Percentiles rank a stretch among this genome's conserved stretches.
phyloP scores from a whole-genome alignment of 768 basidiomycete species.

The Cantharellus anzutake region DNA sequence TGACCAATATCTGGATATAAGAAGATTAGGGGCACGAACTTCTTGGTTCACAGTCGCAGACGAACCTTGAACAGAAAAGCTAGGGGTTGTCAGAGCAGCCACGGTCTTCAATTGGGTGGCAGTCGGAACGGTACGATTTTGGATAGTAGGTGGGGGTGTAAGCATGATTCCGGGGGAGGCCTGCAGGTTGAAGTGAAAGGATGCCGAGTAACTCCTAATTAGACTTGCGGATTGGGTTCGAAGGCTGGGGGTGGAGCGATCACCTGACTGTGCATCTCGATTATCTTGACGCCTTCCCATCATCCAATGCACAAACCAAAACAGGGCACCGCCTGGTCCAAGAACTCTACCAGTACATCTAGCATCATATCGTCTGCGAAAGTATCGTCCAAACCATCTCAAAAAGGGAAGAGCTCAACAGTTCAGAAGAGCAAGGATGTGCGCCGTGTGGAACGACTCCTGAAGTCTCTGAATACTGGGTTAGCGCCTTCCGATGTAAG shows the following conservation, averaged over 20 bases:
- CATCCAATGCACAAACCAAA: not conserved
- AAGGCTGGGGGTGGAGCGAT: no score
- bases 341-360: not conserved
- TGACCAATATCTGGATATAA: not conserved
- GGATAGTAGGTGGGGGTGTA: not conserved
- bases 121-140: not conserved
- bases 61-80: no score
- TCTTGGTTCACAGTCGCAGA: no score
- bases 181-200: no score
- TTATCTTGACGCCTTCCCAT: not conserved
- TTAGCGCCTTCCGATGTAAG: not conserved
- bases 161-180: not conserved
- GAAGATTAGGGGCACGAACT: not conserved
- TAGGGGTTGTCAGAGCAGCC: no score
- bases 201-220: no score
- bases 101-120: no score
- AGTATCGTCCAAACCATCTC: not conserved
- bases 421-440: not conserved
- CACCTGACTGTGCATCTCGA: no score
- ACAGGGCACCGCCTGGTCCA: not conserved
- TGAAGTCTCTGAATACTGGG: not conserved
- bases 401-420: not conserved
- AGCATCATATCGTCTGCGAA: no score
- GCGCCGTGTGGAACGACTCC: not conserved
- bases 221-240: no score